Evolutionary conservation across 75 land plant species (phyloP), one percentile per base, ranked within the genome.

Genomic region (Pinus tabuliformis): DNA sequence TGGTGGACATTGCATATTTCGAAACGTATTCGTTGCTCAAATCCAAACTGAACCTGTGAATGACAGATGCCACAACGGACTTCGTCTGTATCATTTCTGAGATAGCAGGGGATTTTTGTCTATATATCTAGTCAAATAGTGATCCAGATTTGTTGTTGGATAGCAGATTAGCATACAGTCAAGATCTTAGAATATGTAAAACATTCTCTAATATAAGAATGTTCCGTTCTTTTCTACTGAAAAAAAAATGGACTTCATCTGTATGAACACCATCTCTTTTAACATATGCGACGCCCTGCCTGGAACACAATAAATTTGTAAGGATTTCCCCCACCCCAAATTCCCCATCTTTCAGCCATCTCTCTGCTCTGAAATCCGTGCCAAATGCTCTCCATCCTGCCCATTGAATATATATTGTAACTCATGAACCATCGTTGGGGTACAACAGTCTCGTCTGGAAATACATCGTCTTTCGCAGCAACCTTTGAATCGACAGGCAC

Each of bases 401-500:
- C 76, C 76, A 75, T 75, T 4, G 65, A 42, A 74, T 74, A 74
- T 9, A 52, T 37, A 20, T n/a, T 26, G 26, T 74, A 74, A 26
- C 62, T 63, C 17, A 63, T 36, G 18, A 63, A 63, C 17, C 66
- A 63, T 11, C 37, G 3, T 59, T 59, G 16, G 33, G 75, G 76
- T 33, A 93, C 78, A 56, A 63, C 68, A 0, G 88, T 91, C 2
- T 91, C 96, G 75, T 87, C 91, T 0, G 96, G 91, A 6, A 91
- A 81, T 56, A 88, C 82, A 76, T 93, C 96, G 62, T 93, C 91
- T 1, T 75, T 73, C 64, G 74, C n/a, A 39, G 81, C 74, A 64
- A 82, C 81, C 82, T 86, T 89, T 14, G 89, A 84, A 75, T 93
- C 94, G 78, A 83, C 76, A 42, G 88, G 96, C 28, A 93, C 89